These are phyloP conservation scores for Tuber calosporum DNA, from an alignment of 495 filamentous ascomycete species.

Conservation along the genomic window DNA sequence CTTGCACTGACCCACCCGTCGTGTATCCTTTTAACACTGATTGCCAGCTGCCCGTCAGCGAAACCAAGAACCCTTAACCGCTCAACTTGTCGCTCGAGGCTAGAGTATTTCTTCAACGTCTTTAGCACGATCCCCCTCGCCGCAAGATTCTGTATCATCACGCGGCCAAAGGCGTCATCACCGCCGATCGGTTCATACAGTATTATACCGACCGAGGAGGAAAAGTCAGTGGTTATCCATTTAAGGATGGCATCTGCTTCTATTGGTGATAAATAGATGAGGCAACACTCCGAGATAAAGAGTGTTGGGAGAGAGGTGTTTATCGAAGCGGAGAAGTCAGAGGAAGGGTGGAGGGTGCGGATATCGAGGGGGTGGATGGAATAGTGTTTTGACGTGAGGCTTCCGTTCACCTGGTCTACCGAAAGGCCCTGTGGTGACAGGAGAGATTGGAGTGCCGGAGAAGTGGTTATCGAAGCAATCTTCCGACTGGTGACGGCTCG, in stretches of 20 bases:
- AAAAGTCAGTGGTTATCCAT: conserved; percentile 56
- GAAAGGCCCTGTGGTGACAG: conserved; percentile 11
- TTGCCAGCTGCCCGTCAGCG: conserved; percentile 49
- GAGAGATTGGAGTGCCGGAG: conserved; percentile 42
- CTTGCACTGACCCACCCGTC: conserved; percentile 58
- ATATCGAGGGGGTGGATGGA: conserved; percentile 78
- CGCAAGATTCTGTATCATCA: conserved; percentile 87
- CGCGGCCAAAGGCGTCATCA: conserved; percentile 73
- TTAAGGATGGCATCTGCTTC: conserved; percentile 58
- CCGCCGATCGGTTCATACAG: conserved; percentile 87
- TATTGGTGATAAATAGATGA: conserved; percentile 68
- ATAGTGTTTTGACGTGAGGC: conserved; percentile 47
- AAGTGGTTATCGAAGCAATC: conserved; percentile 40
- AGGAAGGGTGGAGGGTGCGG: conserved; percentile 49
- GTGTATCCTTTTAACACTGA: conserved; percentile 70
- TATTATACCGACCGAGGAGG: conserved; percentile 54
- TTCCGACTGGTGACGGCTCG: conserved; percentile 63
- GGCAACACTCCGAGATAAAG: conserved; percentile 85
- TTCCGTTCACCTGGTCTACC: conserved; percentile 34
- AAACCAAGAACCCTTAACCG: conserved; percentile 61
- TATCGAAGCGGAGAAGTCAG: conserved; percentile 42
- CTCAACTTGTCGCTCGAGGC: conserved; percentile 56
- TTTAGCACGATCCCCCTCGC: conserved; percentile 76
- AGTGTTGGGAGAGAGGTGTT: conserved; percentile 63
- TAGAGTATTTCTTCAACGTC: conserved; percentile 65